These are phyloP conservation scores for Vicia sativa DNA, from an alignment of 306 rosid genomes.

Conservation along the genomic window DNA sequence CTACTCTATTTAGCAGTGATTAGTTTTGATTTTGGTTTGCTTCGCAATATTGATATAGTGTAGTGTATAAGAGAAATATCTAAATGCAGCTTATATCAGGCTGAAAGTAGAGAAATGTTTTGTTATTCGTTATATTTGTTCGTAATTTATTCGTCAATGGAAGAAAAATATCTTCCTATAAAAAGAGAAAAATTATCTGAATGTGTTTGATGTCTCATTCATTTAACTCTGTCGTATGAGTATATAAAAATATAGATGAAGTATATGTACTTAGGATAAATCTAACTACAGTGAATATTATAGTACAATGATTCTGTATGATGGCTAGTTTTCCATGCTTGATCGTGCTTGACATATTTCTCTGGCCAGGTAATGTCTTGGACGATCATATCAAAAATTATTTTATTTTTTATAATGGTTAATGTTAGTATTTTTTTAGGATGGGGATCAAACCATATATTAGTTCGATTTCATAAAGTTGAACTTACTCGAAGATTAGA, in stretches of 20 bases:
- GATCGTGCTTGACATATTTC: not conserved
- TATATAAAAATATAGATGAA: not conserved
- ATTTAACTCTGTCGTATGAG: not conserved
- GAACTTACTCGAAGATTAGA: too few species aligned
- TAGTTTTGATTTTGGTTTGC: not conserved
- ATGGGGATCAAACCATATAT: too few species aligned
- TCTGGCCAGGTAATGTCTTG: too few species aligned
- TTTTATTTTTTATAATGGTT: not conserved
- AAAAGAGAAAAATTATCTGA: not conserved
- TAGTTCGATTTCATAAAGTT: not conserved
- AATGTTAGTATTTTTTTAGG: too few species aligned
- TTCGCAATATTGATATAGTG: not conserved
- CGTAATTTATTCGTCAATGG: not conserved
- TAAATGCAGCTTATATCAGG: not conserved
- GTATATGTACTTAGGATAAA: not conserved
- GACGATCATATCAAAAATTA: not conserved
- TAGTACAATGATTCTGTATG: not conserved
- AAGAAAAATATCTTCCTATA: not conserved
- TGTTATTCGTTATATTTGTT: not conserved
- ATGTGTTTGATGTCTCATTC: not conserved
- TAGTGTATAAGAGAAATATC: not conserved
- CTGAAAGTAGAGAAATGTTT: not conserved
- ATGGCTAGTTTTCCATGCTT: conserved; percentile 5
- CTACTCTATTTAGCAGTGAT: not conserved
- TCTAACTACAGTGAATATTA: not conserved